phyloP scores from a whole-genome alignment of 768 basidiomycete genomes.

The Boletus sensibilis region DNA sequence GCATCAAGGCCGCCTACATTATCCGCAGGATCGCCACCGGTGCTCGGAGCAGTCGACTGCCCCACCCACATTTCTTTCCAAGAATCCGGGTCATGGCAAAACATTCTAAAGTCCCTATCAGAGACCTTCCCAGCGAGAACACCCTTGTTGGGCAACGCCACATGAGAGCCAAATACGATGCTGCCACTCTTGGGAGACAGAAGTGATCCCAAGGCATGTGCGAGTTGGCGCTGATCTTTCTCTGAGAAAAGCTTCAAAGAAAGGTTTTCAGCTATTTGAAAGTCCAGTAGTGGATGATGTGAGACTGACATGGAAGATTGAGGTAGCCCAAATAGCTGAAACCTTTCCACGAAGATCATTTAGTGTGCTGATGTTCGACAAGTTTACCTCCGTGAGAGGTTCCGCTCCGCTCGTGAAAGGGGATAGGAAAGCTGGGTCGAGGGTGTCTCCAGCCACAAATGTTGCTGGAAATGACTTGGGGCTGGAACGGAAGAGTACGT shows the following conservation, averaged over 20 bases:
- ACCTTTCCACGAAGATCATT: slow-evolving; percentile 46
- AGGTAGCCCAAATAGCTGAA: slow-evolving; percentile 48
- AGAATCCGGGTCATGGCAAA: slow-evolving; percentile 27
- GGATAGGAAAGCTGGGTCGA: slow-evolving; percentile 45
- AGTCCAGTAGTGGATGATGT: slow-evolving; percentile 17
- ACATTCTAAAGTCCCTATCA: slow-evolving; percentile 12
- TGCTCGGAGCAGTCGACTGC: neutral
- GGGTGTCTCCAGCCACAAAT: slow-evolving; percentile 56
- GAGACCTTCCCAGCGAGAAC: neutral
- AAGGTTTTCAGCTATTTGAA: slow-evolving; percentile 24
- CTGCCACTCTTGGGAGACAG: slow-evolving; percentile 30
- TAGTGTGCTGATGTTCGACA: slow-evolving; percentile 39
- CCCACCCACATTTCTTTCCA: slow-evolving; percentile 31
- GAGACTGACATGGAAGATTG: slow-evolving; percentile 42
- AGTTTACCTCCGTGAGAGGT: slow-evolving; percentile 17
- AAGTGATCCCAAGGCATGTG: slow-evolving; percentile 25
- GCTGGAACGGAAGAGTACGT: slow-evolving; percentile 55
- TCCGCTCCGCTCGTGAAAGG: slow-evolving; percentile 25
- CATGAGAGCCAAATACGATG: slow-evolving; percentile 32
- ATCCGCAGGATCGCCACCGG: neutral
- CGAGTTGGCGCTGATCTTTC: slow-evolving; percentile 24
- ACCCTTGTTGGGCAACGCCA: slow-evolving; percentile 15
- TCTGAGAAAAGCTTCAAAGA: slow-evolving; percentile 27
- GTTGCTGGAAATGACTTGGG: slow-evolving; percentile 50
- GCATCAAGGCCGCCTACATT: neutral